Percentiles rank a stretch among this genome's conserved stretches.
phyloP scores from a whole-genome alignment of 2,329 filamentous ascomycete genomes.

The Aspergillus carbonarius region DNA sequence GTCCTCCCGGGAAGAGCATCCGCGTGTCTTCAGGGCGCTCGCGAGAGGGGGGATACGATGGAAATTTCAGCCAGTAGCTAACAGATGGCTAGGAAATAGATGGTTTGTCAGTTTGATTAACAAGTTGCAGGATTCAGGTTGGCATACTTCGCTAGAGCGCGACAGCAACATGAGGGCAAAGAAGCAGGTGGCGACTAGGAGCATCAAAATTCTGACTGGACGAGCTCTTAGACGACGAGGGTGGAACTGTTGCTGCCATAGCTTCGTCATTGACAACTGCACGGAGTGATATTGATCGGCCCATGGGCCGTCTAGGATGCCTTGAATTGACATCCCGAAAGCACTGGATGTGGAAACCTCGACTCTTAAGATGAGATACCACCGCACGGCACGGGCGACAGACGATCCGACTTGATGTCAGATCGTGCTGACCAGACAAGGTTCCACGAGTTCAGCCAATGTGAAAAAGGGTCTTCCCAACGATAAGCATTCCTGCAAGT shows the following conservation, averaged over 20 bases:
- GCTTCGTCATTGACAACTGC: slow-evolving; percentile 18
- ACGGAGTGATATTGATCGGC: slow-evolving; percentile 26
- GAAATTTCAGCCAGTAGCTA: slow-evolving; percentile 36
- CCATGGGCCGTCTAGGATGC: slow-evolving; percentile 23
- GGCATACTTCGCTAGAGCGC: slow-evolving; percentile 17
- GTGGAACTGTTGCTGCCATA: slow-evolving; percentile 26
- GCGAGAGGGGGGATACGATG: slow-evolving; percentile 31
- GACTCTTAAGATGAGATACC: background rate
- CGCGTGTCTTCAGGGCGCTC: slow-evolving; percentile 32
- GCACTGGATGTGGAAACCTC: background rate
- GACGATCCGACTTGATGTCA: slow-evolving; percentile 1
- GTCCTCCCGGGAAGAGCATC: slow-evolving; percentile 25
- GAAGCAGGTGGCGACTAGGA: slow-evolving; percentile 22
- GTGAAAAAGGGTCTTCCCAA: background rate
- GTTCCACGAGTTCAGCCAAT: slow-evolving; percentile 1
- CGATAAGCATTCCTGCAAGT: slow-evolving; percentile 3
- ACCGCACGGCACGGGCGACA: slow-evolving; percentile 4
- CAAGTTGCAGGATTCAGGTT: background rate
- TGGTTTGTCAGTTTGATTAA: background rate
- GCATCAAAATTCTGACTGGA: slow-evolving; percentile 24
- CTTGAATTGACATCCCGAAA: slow-evolving; percentile 28
- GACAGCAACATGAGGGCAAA: slow-evolving; percentile 25
- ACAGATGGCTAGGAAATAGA: slow-evolving; percentile 20
- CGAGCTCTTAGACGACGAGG: slow-evolving; percentile 29
- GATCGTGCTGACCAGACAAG: background rate